Conservation (phyloP, 257 asterid genomes). For the Primulina eburnea region DNA sequence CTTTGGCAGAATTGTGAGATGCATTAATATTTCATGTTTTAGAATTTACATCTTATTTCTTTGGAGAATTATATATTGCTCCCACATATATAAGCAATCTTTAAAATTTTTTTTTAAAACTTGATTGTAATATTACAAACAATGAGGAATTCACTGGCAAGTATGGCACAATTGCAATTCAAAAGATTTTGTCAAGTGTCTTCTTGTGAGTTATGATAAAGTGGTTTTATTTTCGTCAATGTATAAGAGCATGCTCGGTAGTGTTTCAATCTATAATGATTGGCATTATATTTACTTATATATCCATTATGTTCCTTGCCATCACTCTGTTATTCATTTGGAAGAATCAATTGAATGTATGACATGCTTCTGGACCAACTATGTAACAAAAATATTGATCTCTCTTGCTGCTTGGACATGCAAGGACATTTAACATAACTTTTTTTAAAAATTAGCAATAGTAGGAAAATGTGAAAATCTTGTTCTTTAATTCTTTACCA, state of each 20-base stretch:
- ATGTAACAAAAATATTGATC: neutral
- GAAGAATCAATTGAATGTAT: too few species aligned
- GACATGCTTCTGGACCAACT: neutral
- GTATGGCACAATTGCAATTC: too few species aligned
- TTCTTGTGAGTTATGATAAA: too few species aligned
- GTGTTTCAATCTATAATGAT: neutral
- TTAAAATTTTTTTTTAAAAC: neutral
- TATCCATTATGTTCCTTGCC: neutral
- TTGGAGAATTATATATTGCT: neutral
- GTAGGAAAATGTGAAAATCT: neutral
- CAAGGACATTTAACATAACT: neutral
- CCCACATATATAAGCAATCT: neutral
- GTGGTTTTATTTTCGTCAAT: too few species aligned
- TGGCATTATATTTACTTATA: neutral
- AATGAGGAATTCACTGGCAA: too few species aligned
- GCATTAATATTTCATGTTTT: neutral
- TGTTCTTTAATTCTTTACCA: neutral
- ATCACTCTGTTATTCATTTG: neutral
- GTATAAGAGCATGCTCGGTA: too few species aligned
- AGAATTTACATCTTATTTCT: neutral
- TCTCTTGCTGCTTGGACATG: conserved; percentile 14
- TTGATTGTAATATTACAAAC: too few species aligned
- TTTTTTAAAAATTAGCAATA: neutral
- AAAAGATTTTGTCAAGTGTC: too few species aligned
- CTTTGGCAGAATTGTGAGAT: neutral